These are phyloP conservation scores for Simplicillium sp. DNA, from an alignment of 2,329 filamentous ascomycete species.

Conservation along the genomic window DNA sequence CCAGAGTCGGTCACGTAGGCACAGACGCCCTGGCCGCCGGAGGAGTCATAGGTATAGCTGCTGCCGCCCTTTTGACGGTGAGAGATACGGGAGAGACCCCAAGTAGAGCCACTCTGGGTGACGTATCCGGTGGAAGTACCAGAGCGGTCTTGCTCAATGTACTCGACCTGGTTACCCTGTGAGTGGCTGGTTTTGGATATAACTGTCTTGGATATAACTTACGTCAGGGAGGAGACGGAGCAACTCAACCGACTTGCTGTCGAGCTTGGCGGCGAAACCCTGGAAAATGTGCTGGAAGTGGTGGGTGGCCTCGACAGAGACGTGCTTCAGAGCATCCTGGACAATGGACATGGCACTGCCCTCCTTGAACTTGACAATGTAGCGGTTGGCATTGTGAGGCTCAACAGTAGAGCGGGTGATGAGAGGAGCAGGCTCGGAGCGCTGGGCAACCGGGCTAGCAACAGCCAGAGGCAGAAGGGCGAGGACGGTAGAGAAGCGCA, in stretches of 20 bases:
- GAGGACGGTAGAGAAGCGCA: not conserved
- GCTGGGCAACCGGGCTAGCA: not conserved
- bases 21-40: constrained; percentile 21
- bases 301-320: not conserved
- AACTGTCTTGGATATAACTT: not conserved
- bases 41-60: constrained; percentile 19
- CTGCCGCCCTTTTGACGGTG: constrained; percentile 7
- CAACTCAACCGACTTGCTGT: not conserved
- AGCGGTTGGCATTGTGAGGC: constrained; percentile 2
- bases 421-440: not conserved
- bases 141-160: constrained; percentile 4
- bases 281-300: constrained; percentile 2
- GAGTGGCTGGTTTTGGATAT: not conserved
- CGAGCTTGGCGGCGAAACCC: constrained; percentile 3
- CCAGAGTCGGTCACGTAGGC: constrained; percentile 32
- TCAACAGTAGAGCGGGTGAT: constrained; percentile 1
- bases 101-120: constrained; percentile 11
- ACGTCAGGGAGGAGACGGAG: constrained; percentile 3
- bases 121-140: constrained; percentile 1
- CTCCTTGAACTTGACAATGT: constrained; percentile 6
- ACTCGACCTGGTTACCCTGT: constrained; percentile 1
- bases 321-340: not conserved
- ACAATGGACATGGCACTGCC: not conserved
- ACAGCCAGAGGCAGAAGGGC: not conserved
- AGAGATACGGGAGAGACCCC: constrained; percentile 15